Conservation (phyloP, 352 stramenopile genomes). For the Phytophthora fragariae region DNA sequence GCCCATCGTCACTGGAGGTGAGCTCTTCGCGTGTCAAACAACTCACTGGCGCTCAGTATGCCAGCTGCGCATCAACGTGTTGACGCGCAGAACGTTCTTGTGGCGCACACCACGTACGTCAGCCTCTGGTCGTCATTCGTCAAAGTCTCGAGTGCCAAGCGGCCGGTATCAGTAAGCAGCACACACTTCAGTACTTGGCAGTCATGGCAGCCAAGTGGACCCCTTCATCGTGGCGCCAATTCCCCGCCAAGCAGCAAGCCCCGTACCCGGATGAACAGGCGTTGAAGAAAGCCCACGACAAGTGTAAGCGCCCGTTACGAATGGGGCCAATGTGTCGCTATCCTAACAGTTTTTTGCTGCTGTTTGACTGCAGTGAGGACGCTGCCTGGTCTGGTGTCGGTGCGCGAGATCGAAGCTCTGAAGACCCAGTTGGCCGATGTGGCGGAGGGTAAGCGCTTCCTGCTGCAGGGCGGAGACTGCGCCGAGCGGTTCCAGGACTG, state of each 20-base stretch:
- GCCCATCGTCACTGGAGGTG: conserved; percentile 24
- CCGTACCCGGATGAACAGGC: conserved; percentile 73
- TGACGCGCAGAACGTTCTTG: conserved; percentile 32
- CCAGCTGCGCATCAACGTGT: conserved; percentile 20
- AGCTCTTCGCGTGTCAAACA: conserved; percentile 4
- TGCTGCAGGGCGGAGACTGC: conserved; percentile 99
- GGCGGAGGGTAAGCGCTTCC: conserved; percentile 96
- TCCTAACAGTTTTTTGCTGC: background rate
- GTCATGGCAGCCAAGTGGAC: conserved; percentile 49
- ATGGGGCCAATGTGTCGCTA: conserved; percentile 26
- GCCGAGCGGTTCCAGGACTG: conserved; percentile 97
- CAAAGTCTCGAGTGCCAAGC: conserved; percentile 10
- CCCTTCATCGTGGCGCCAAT: conserved; percentile 76
- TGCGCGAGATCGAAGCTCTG: conserved; percentile 94
- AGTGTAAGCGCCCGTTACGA: conserved; percentile 49
- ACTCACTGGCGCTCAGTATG: conserved; percentile 22
- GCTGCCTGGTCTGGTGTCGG: conserved; percentile 95
- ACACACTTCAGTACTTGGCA: background rate
- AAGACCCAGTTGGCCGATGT: conserved; percentile 94
- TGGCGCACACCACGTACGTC: conserved; percentile 25
- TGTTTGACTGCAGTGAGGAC: conserved; percentile 68
- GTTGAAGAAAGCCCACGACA: conserved; percentile 74
- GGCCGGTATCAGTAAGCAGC: background rate
- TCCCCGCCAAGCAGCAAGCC: conserved; percentile 88
- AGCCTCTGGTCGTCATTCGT: conserved; percentile 34